phyloP scores from a whole-genome alignment of 2,329 filamentous ascomycete species.

The Ilyonectria destructans region DNA sequence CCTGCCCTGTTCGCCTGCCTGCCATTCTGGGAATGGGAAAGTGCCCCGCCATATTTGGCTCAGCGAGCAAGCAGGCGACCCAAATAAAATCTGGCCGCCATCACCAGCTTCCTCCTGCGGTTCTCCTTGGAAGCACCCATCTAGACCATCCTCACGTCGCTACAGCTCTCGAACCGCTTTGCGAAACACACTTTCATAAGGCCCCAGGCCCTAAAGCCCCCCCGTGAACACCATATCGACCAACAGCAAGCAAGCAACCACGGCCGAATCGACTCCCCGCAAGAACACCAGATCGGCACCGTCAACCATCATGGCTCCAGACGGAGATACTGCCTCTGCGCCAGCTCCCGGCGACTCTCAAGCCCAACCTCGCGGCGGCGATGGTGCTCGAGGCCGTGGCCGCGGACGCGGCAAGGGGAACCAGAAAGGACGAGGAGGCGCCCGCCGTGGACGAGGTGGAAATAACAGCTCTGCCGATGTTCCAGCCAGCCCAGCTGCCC shows the following conservation, averaged over 20 bases:
- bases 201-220: conserved; percentile 15
- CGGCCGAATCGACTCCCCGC: not conserved
- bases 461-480: conserved; percentile 41
- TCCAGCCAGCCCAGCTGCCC: conserved; percentile 51
- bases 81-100: conserved; percentile 49
- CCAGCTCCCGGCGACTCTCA: conserved; percentile 39
- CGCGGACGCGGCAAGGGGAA: conserved; percentile 61
- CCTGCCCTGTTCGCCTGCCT: conserved; percentile 2
- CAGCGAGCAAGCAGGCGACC: conserved; percentile 18
- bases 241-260: conserved; percentile 8
- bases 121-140: conserved; percentile 11
- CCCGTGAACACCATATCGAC: not conserved
- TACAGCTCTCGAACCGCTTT: not conserved
- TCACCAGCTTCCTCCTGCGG: conserved; percentile 35
- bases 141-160: conserved; percentile 1
- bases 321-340: conserved; percentile 34
- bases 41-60: conserved; percentile 46
- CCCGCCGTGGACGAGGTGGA: conserved; percentile 52
- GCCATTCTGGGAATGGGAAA: conserved; percentile 5
- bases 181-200: not conserved
- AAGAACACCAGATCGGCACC: conserved; percentile 12
- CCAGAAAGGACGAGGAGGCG: conserved; percentile 56
- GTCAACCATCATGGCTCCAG: conserved; percentile 38
- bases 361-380: conserved; percentile 40
- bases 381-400: conserved; percentile 56